Evolutionary conservation across 768 basidiomycete genomes (phyloP).

Genomic region (Rhodosporidiobolus odoratus): DNA sequence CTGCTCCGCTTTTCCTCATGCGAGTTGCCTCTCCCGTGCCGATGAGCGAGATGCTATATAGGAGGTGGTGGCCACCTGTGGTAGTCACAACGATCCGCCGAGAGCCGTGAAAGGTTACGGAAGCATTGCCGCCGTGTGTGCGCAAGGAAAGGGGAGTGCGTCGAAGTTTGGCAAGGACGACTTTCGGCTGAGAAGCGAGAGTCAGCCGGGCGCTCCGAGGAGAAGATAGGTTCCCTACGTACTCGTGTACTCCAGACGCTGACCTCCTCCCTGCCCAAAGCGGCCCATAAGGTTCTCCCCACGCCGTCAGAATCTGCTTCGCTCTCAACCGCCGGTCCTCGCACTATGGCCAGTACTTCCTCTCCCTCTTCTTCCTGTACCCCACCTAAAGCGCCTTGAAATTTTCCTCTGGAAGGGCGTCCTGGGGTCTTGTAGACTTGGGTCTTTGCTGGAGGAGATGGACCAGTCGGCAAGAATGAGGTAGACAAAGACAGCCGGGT

Average conservation of each 20-base stretch:
- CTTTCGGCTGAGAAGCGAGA: conserved; percentile 17
- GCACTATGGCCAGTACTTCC: conserved; percentile 25
- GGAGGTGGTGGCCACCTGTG: conserved; percentile 26
- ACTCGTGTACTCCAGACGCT: conserved; percentile 31
- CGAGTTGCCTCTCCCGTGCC: background rate
- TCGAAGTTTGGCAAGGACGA: conserved; percentile 36
- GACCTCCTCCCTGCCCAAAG: conserved; percentile 32
- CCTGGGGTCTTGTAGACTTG: conserved; percentile 18
- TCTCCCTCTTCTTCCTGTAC: conserved; percentile 38
- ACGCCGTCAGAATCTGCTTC: background rate
- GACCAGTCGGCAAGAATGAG: conserved; percentile 25
- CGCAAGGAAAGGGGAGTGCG: conserved; percentile 30
- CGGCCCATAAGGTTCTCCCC: conserved; percentile 16
- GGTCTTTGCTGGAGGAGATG: conserved; percentile 7
- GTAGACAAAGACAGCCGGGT: conserved; percentile 34
- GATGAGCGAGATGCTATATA: conserved; percentile 25
- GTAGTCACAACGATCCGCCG: conserved; percentile 25
- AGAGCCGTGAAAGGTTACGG: conserved; percentile 22
- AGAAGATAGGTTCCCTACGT: background rate
- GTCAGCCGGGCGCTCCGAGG: background rate
- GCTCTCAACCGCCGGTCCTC: background rate
- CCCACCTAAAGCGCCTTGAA: conserved; percentile 31
- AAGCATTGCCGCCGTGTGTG: conserved; percentile 28
- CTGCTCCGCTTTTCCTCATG: background rate
- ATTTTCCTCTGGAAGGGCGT: conserved; percentile 23